Evolutionary conservation across 1,284 basidiomycete genomes (phyloP), one percentile per base, ranked within the genome.

Genomic region (Grifola frondosa): DNA sequence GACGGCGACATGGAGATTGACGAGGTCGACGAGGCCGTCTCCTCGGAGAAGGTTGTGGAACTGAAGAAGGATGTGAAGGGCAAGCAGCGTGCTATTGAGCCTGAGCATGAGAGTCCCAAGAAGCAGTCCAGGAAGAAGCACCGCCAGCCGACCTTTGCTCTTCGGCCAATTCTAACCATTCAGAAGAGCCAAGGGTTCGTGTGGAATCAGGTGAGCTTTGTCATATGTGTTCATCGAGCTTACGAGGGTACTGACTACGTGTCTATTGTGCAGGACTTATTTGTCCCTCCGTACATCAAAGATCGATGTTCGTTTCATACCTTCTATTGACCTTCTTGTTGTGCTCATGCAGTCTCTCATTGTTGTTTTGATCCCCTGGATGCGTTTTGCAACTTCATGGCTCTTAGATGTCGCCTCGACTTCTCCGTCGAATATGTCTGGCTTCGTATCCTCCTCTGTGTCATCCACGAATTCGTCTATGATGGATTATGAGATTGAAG

Each of bases 181-280:
- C 86, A 89, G 62, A 74, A 76, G 60, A 88, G 86, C 54, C 85
- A 90, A 65, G 87, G 87, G n/a, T 90, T 90, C 53, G 87, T 90
- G 3, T 90, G 87, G 87, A 90, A 90, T 58, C 87, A 90, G 75
- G 86, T 86, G 47, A 34, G 76, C 66, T 17, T 35, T 20, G 11
- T 15, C 24, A 23, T 30, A 31, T 31, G 17, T 37, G 30, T 34
- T 30, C 22, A 41, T 16, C 29, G 39, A 31, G 20, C 48, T 36
- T 19, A 12, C 30, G 29, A 28, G 36, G 16, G 46, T 20, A 28
- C 24, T 30, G 26, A 45, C 37, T 20, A 40, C 40, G 12, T 43
- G 28, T 51, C 35, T 40, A 43, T 25, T 25, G 16, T 39, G 16
- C 35, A 89, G 86, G 87, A 90, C 54, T 70, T 90, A 15, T 90